These are phyloP conservation scores for Solanum aculeatissimum DNA, from an alignment of 305 asterid genomes.

Conservation along the genomic window DNA sequence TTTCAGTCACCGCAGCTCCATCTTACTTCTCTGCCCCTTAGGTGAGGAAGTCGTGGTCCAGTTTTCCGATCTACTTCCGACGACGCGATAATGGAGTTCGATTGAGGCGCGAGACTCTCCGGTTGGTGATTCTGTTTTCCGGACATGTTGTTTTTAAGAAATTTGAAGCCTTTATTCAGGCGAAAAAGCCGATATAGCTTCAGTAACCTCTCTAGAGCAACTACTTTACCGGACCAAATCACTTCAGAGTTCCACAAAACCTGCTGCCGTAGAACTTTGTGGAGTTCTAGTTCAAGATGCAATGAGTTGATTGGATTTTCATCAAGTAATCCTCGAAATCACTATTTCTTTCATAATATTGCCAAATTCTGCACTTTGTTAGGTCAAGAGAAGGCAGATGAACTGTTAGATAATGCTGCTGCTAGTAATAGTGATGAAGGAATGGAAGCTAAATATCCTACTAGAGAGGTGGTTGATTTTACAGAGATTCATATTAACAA, in stretches of 20 bases:
- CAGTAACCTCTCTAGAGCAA: conserved; percentile 12
- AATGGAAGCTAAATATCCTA: conserved; percentile 16
- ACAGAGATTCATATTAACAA: conserved; percentile 56
- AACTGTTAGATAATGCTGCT: conserved; percentile 16
- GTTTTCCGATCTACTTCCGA: not conserved
- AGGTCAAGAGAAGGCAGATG: conserved; percentile 18
- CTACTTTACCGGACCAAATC: not conserved
- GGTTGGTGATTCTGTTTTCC: not conserved
- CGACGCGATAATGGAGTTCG: not conserved
- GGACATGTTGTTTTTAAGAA: not conserved
- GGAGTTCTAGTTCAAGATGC: not conserved
- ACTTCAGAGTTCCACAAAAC: conserved; percentile 5
- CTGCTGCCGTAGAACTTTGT: not conserved
- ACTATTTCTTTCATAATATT: conserved; percentile 9
- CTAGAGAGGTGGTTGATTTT: conserved; percentile 52
- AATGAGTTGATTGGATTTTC: conserved; percentile 14
- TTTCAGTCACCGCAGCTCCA: not conserved
- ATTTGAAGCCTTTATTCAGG: not conserved
- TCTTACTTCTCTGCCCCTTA: not conserved
- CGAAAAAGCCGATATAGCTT: conserved; percentile 13
- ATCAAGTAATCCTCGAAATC: not conserved
- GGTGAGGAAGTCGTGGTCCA: not conserved
- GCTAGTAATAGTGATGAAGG: conserved; percentile 3
- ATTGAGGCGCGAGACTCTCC: not conserved
- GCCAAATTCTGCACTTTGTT: conserved; percentile 27